Base-by-base conservation (phyloP, 192 early-diverging fungal species). In the Lunasporangiospora selenospora region DNA sequence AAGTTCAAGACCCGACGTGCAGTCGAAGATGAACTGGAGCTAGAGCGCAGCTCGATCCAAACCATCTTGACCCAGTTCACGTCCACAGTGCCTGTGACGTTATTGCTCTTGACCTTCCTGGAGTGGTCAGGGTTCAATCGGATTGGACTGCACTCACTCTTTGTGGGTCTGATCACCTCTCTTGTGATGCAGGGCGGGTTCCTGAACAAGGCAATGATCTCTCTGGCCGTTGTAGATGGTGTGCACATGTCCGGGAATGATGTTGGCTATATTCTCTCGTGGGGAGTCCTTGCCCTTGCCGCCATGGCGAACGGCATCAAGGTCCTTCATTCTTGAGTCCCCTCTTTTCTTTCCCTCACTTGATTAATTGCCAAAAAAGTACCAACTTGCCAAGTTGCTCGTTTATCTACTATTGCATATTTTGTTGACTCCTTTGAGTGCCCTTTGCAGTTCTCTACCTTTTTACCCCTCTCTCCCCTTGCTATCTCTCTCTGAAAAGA, bases 151-250 rank as follows among this genome's bases (percentile, higher is more conserved):
- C 69, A 73, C 39, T 23, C 48, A 1, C 48, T 73, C 32, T 62
- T 53, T 49, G 19, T 58, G 9, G 60, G 69, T 1, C 21, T 73
- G 0, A 27, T 58, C 12, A 50, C 60, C 2, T 30, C 60, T 9
- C 69, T 63, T 21, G 1, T 63, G 23, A 33, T 73, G 32, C 69
- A 73, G 23, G 47, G 47, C 5, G 69, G 69, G 4, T 21, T 58
- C 11, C 48, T 73, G 18, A 56, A 73, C 43, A n/a, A 34, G 1
- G 24, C 23, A 0, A n/a, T 73, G 53, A 41, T 12, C 16, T 12
- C 39, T 18, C 34, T 62, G 46, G 69, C 60, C 6, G 31, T 73
- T 30, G 34, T 73, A 3, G 69, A 73, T 24, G 69, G 69, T 11
- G 54, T 73, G 2, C 46, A 73, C 47, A 39, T 49, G 1, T 57